Percentiles rank a stretch among this genome's conserved stretches.
These are phyloP conservation scores for Pyrus hybrid DNA, from an alignment of 331 rosid genomes.

Conservation along the genomic window DNA sequence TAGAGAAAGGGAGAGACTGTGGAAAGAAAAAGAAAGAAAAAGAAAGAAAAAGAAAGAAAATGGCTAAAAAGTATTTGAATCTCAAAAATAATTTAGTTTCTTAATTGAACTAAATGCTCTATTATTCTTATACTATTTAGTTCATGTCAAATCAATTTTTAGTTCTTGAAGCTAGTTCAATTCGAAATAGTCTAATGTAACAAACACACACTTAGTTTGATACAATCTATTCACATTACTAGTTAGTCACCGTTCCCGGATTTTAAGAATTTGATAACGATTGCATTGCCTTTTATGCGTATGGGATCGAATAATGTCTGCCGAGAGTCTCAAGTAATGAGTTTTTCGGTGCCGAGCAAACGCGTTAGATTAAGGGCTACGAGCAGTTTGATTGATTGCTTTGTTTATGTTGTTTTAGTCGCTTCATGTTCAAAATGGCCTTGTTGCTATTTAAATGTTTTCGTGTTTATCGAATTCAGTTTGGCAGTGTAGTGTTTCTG, in stretches of 20 bases:
- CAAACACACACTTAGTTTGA: background rate
- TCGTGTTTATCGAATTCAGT: background rate
- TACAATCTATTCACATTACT: background rate
- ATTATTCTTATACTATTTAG: no score
- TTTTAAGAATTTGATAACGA: background rate
- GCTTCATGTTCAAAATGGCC: background rate
- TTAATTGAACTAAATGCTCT: rapidly evolving
- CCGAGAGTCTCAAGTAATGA: background rate
- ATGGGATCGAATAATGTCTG: background rate
- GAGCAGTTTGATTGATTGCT: background rate
- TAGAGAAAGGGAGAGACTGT: no score
- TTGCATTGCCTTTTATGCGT: background rate
- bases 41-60: no score
- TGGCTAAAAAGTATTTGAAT: no score
- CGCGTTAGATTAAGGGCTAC: background rate
- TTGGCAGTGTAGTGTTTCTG: background rate
- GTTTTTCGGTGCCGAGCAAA: background rate
- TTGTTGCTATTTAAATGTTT: background rate
- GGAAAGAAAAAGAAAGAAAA: no score
- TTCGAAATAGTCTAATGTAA: no score
- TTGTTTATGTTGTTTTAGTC: background rate
- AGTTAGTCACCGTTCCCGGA: background rate
- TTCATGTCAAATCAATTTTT: no score
- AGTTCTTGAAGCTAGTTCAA: rapidly evolving
- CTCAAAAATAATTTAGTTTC: no score